Evolutionary conservation across 2,329 filamentous ascomycete genomes (phyloP).

Genomic region (Hypoxylon sp.): DNA sequence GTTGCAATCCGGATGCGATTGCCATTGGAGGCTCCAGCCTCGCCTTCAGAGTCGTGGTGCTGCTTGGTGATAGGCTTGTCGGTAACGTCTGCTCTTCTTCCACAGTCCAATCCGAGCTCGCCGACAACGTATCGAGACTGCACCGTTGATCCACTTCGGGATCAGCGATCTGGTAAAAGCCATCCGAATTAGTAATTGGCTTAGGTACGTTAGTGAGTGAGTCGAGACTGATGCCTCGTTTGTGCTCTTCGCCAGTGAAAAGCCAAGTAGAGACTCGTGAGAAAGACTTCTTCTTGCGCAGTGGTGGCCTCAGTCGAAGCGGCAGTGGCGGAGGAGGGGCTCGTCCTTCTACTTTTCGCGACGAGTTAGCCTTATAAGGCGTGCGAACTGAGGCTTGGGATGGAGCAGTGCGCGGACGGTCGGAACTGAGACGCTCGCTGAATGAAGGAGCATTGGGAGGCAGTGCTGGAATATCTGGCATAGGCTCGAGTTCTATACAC

Average conservation of each 20-base stretch:
- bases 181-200: constrained; percentile 65
- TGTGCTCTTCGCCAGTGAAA: constrained; percentile 55
- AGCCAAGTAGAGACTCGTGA: constrained; percentile 72
- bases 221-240: constrained; percentile 60
- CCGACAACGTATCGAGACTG: constrained; percentile 63
- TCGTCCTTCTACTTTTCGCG: constrained; percentile 54
- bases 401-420: constrained; percentile 56
- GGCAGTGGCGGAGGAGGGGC: constrained; percentile 69
- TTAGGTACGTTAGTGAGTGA: constrained; percentile 68
- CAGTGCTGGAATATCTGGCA: constrained; percentile 69
- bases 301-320: constrained; percentile 69
- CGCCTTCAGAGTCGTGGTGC: constrained; percentile 59
- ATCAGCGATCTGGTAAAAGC: constrained; percentile 70
- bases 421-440: constrained; percentile 66
- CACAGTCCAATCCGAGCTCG: constrained; percentile 65
- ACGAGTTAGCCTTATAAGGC: constrained; percentile 54
- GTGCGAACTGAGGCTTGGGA: constrained; percentile 53
- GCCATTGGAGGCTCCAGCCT: constrained; percentile 54
- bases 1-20: constrained; percentile 46
- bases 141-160: constrained; percentile 52
- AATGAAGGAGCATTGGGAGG: constrained; percentile 71
- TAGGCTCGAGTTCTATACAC: constrained; percentile 61
- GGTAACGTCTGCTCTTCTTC: constrained; percentile 59
- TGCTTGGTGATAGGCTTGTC: constrained; percentile 65
- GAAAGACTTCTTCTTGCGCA: constrained; percentile 77